phyloP scores from a whole-genome alignment of 2,329 filamentous ascomycete genomes.

The Davidsoniella eucalypti region DNA sequence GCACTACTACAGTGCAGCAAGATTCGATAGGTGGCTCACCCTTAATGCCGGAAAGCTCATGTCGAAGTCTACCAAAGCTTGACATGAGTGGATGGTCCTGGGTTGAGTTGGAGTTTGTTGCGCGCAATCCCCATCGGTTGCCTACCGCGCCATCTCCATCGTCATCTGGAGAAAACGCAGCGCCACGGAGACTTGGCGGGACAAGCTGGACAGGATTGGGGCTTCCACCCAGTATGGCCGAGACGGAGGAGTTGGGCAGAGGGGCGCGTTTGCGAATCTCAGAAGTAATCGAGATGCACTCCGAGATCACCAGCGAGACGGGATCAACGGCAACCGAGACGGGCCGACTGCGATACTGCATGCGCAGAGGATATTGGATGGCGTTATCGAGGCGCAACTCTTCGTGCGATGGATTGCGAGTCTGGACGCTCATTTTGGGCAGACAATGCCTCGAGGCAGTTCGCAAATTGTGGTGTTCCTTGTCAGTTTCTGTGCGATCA shows the following conservation, averaged over 20 bases:
- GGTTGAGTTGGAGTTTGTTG: conserved; percentile 92
- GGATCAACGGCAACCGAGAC: conserved; percentile 77
- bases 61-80: conserved; percentile 76
- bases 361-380: conserved; percentile 23
- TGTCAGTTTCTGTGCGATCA: background rate
- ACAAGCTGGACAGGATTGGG: conserved; percentile 41
- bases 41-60: conserved; percentile 74
- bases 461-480: background rate
- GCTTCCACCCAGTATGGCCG: conserved; percentile 76
- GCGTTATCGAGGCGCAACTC: conserved; percentile 8
- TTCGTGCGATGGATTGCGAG: conserved; percentile 3
- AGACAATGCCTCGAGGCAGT: too few relatives aligned
- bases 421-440: conserved; percentile 4
- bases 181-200: conserved; percentile 24
- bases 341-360: conserved; percentile 43
- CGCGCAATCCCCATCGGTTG: conserved; percentile 82
- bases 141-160: conserved; percentile 42
- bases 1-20: background rate
- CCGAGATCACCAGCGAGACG: conserved; percentile 84
- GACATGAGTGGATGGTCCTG: conserved; percentile 95
- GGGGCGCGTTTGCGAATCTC: conserved; percentile 95
- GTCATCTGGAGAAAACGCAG: conserved; percentile 20
- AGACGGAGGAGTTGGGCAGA: conserved; percentile 90
- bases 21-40: conserved; percentile 28
- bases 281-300: conserved; percentile 97